Evolutionary conservation across 2,329 filamentous ascomycete genomes (phyloP), one percentile per base, ranked within the genome.

Genomic region (Phaeoacremonium minimum): DNA sequence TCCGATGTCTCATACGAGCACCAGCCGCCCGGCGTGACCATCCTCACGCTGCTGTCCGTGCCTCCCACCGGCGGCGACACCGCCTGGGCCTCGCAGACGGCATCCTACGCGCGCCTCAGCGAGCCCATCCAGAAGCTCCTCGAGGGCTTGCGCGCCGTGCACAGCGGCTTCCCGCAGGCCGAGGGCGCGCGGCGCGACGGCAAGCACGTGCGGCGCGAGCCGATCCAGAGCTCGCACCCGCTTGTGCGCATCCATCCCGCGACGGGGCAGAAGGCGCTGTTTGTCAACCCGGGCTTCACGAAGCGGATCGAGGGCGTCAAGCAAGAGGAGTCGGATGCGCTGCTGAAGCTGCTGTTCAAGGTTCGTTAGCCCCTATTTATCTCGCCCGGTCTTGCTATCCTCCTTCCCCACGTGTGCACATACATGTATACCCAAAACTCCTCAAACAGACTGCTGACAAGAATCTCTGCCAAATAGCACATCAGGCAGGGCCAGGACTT

Each of bases 331-430:
- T 79, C 73, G 3, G 80, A 85, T 38, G 68, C 66, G 35, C 57
- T 89, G 8, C 71, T 89, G 37, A 80, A 85, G 52, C 85, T 90
- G 60, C 65, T 89, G 6, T 88, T 69, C 46, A 60, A 69, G 40
- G 56, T 58, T 40, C 3, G 46, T 34, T 15, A 22, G 13, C 6
- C 8, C 7, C 2, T 7, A 7, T 18, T 32, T 26, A 32, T 29
- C 18, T 19, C 18, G n/a, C n/a, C 22, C 22, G 9, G 22, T 26
- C 9, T 26, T 26, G 22, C 22, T 9, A 26, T n/a, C 22, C n/a
- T 26, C 22, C n/a, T n/a, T n/a, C n/a, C n/a, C n/a, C n/a, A n/a
- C n/a, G n/a, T n/a, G n/a, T n/a, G n/a, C n/a, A n/a, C n/a, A n/a
- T n/a, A n/a, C n/a, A n/a, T n/a, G n/a, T n/a, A n/a, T n/a, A n/a